Evolutionary conservation across 768 basidiomycete genomes (phyloP).

Genomic region (Pleurotus citrinopileatus): DNA sequence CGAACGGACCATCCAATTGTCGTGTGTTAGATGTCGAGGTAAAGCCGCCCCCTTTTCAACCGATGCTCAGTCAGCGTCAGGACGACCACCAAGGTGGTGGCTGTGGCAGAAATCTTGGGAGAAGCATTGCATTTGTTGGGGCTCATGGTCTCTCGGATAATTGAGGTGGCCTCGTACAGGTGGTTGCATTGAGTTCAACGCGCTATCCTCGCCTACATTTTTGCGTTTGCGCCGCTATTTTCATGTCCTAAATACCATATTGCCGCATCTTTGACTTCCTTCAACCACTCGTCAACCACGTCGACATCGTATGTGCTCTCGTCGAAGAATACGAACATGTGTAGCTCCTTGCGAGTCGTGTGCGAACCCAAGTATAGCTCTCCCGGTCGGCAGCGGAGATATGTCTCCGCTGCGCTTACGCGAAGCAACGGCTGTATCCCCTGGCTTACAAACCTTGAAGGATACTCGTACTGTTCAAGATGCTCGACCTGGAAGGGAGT

Average conservation of each 20-base stretch:
- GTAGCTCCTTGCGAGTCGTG: slow-evolving; percentile 7
- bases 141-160: slow-evolving; percentile 44
- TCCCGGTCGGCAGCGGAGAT: slow-evolving; percentile 26
- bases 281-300: slow-evolving; percentile 9
- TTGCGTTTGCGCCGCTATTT: background rate
- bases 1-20: slow-evolving; percentile 31
- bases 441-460: background rate
- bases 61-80: slow-evolving; percentile 24
- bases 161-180: background rate
- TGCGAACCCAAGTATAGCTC: slow-evolving; percentile 29
- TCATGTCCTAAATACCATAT: slow-evolving; percentile 25
- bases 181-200: too few relatives aligned
- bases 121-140: slow-evolving; percentile 67
- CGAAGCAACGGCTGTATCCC: slow-evolving; percentile 6
- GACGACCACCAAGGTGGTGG: slow-evolving; percentile 43
- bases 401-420: background rate
- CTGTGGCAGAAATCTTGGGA: slow-evolving; percentile 66
- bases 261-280: slow-evolving; percentile 18
- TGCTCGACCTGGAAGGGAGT: background rate
- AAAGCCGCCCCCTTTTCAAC: slow-evolving; percentile 41
- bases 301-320: slow-evolving; percentile 4
- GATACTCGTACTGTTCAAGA: slow-evolving; percentile 11
- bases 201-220: background rate
- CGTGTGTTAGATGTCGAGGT: slow-evolving; percentile 66
- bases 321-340: slow-evolving; percentile 21